Conservation (phyloP, 140 eudicot species). For the Cichorium intybus region DNA sequence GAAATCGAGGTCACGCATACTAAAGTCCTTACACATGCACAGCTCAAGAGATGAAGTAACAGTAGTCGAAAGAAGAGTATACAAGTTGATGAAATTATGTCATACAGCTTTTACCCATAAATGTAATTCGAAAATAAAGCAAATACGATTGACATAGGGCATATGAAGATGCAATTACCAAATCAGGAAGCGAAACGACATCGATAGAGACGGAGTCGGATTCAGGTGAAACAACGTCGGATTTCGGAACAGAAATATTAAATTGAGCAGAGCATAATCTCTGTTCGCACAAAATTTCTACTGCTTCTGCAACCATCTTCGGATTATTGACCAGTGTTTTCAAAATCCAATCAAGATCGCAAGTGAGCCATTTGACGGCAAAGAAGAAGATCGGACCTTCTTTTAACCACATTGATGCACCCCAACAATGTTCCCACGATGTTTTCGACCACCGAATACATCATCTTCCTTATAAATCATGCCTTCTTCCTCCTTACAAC, state of each 20-base stretch:
- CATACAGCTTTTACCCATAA: too few relatives aligned
- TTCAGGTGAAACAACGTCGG: conserved; percentile 19
- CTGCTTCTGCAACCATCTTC: conserved; percentile 44
- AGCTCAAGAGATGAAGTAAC: too few relatives aligned
- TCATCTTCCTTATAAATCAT: conserved; percentile 21
- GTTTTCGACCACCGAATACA: neutral
- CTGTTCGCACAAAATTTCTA: conserved; percentile 33
- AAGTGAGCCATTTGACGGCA: too few relatives aligned
- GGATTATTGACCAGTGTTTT: conserved; percentile 10
- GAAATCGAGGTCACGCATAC: too few relatives aligned
- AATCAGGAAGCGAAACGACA: conserved; percentile 32
- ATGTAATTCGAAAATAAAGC: too few relatives aligned
- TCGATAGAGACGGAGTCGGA: conserved; percentile 20
- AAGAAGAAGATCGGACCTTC: too few relatives aligned
- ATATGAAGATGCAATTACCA: conserved; percentile 24
- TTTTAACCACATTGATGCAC: too few relatives aligned
- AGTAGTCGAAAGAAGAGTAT: too few relatives aligned
- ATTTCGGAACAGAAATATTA: conserved; percentile 26
- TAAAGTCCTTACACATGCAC: too few relatives aligned
- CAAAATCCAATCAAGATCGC: conserved; percentile 10
- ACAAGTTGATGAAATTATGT: too few relatives aligned
- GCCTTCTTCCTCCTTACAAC: conserved; percentile 13
- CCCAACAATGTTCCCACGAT: too few relatives aligned
- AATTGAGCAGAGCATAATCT: conserved; percentile 27
- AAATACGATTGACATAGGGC: too few relatives aligned